Base-by-base conservation (phyloP, 306 rosid genomes). In the Purshia tridentata region DNA sequence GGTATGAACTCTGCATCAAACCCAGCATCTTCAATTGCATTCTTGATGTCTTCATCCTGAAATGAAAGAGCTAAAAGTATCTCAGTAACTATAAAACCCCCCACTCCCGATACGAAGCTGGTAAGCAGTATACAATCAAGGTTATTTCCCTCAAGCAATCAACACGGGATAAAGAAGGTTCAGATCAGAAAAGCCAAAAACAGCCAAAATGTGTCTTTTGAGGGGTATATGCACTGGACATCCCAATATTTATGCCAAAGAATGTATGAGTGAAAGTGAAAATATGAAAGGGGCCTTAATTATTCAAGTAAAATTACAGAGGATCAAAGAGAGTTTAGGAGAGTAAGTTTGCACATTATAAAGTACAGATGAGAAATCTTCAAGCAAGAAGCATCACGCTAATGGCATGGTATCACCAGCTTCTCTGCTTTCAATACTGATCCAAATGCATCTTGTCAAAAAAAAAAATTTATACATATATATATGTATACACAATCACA, bases 21-120 rank as follows among this genome's bases (percentile, higher is more conserved):
- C 77, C 97, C 99, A 8, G 97, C 99, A 79, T 94, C 99, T 86
- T 94, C 99, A 74, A 94, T 88, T 69, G 96, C 93, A 78, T 85
- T 81, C 86, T 81, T 91, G 65, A 94, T 81, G 74, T 94, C 96
- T 74, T 86, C 93, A 11, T 89, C 95, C 99, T 94, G 83, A 70
- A 50, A 76, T 71, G 73, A 51, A 67, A 76, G 59, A 76, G 69
- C 70, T 67, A 74, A 79, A 42, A 72, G 51, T 72, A 57, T 50
- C 50, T 81, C 61, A 78, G 73, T 37, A 72, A 66, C 44, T 29
- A 72, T 59, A 73, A 40, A 58, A 68, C 3, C 4, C 4, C 63
- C 50, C 20, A 40, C 19, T 70, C 52, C 12, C 3, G 7, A 54
- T 2, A 37, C 10, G 13, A 39, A 8, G 37, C n/a, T 65, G 39